phyloP scores from a whole-genome alignment of 1,284 basidiomycete species.

The Fomitiporia mediterranea region DNA sequence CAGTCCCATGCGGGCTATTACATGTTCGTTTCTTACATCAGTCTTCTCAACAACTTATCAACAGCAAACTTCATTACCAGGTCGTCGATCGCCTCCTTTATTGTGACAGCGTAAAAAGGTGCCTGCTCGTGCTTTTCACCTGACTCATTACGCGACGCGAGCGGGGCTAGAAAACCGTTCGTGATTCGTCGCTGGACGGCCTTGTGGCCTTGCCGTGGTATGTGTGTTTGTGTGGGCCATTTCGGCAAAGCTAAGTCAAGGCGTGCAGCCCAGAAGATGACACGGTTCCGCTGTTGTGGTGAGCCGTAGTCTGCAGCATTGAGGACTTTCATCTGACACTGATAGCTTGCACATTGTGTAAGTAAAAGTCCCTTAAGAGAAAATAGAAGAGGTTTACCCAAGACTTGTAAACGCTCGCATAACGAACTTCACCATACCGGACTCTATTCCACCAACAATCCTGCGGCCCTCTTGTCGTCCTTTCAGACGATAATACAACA shows the following conservation, averaged over 20 bases:
- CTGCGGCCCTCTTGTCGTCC: constrained; percentile 25
- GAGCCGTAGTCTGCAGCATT: constrained; percentile 67
- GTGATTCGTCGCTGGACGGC: constrained; percentile 23
- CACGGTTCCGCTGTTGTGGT: constrained; percentile 59
- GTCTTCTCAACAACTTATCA: neutral
- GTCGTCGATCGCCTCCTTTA: constrained; percentile 61
- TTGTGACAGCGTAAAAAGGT: constrained; percentile 49
- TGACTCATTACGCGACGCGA: constrained; percentile 22
- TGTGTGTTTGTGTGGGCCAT: constrained; percentile 61
- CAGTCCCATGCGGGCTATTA: constrained; percentile 58
- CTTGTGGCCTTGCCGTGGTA: constrained; percentile 35
- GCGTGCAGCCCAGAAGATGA: constrained; percentile 63
- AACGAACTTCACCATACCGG: constrained; percentile 62
- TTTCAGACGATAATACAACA: constrained; percentile 43
- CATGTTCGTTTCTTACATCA: neutral
- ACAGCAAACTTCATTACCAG: constrained; percentile 46
- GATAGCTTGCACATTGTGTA: constrained; percentile 48
- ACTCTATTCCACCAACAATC: constrained; percentile 38
- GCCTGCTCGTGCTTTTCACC: constrained; percentile 39
- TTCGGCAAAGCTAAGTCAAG: constrained; percentile 50
- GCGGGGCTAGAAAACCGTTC: neutral
- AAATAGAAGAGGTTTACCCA: constrained; percentile 41
- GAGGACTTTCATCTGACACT: constrained; percentile 56
- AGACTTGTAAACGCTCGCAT: constrained; percentile 50
- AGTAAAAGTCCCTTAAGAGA: neutral